These are phyloP conservation scores for Diaporthe humulicola DNA, from an alignment of 2,329 filamentous ascomycete genomes.

Conservation along the genomic window DNA sequence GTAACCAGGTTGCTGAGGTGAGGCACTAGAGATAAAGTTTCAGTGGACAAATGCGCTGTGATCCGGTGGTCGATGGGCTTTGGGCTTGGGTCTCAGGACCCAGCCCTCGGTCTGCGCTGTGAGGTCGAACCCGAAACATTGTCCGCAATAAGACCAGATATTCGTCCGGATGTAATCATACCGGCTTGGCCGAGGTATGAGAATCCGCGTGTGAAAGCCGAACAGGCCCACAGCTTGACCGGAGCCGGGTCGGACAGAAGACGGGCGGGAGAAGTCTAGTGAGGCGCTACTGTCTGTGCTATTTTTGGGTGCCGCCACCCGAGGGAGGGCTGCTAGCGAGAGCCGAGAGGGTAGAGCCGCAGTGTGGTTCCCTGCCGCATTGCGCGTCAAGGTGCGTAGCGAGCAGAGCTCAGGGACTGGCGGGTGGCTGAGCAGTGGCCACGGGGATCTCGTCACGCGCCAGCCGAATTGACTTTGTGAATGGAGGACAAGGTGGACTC, in stretches of 20 bases:
- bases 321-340: not conserved
- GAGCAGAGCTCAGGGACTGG: not conserved
- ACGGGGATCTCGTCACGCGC: constrained; percentile 22
- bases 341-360: constrained; percentile 22
- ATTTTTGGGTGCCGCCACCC: constrained; percentile 26
- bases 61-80: not conserved
- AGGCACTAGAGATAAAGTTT: not conserved
- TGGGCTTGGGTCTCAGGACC: not conserved
- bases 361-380: constrained; percentile 1
- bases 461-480: constrained; percentile 17
- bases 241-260: constrained; percentile 18
- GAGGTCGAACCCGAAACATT: not conserved
- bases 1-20: not conserved
- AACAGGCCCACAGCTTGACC: constrained; percentile 4
- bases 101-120: not conserved
- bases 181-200: constrained; percentile 26
- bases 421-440: constrained; percentile 30
- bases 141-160: not conserved
- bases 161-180: constrained; percentile 11
- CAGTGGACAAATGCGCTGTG: not conserved
- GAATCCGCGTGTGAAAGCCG: constrained; percentile 10
- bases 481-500: not conserved
- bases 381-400: not conserved
- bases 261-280: constrained; percentile 9
- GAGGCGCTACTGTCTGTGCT: constrained; percentile 43